Evolutionary conservation across 768 basidiomycete genomes (phyloP).

Genomic region (Suillus lakei): DNA sequence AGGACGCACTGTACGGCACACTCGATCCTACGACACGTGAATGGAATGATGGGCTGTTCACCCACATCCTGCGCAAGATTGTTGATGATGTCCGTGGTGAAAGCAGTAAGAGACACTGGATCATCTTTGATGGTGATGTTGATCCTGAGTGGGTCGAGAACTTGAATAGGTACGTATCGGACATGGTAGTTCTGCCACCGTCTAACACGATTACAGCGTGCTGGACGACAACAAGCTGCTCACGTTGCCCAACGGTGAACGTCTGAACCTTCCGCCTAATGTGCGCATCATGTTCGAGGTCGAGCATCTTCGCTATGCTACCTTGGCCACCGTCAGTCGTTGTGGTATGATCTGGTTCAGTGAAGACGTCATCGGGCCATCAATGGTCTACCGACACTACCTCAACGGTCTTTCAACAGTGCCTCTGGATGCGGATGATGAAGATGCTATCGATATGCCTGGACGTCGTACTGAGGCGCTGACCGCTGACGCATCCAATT

Average conservation of each 20-base stretch:
- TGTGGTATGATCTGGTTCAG: constrained; percentile 99
- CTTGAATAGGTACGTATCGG: constrained; percentile 81
- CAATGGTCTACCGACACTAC: constrained; percentile 92
- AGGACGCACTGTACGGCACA: constrained; percentile 96
- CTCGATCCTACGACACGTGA: constrained; percentile 97
- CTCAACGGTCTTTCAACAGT: constrained; percentile 74
- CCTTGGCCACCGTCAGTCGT: constrained; percentile 97
- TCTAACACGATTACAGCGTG: constrained; percentile 60
- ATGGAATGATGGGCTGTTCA: constrained; percentile 99
- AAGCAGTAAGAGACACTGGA: constrained; percentile 97
- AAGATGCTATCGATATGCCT: constrained; percentile 65
- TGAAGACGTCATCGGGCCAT: constrained; percentile 89
- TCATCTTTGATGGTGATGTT: constrained; percentile 98
- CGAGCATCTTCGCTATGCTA: constrained; percentile 96
- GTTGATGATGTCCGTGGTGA: constrained; percentile 99
- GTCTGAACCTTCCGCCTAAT: constrained; percentile 94
- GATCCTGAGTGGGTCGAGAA: constrained; percentile 99
- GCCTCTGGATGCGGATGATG: constrained; percentile 89
- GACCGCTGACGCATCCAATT: constrained; percentile 51
- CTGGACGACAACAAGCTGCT: constrained; percentile 98
- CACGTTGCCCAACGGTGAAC: constrained; percentile 97
- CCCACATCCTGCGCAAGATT: constrained; percentile 95
- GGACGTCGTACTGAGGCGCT: constrained; percentile 61
- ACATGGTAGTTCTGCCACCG: background rate
- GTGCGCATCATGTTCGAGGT: constrained; percentile 99